These are phyloP conservation scores for Wickerhamomyces sp. DNA, from an alignment of 1,139 yeast species.

Conservation along the genomic window DNA sequence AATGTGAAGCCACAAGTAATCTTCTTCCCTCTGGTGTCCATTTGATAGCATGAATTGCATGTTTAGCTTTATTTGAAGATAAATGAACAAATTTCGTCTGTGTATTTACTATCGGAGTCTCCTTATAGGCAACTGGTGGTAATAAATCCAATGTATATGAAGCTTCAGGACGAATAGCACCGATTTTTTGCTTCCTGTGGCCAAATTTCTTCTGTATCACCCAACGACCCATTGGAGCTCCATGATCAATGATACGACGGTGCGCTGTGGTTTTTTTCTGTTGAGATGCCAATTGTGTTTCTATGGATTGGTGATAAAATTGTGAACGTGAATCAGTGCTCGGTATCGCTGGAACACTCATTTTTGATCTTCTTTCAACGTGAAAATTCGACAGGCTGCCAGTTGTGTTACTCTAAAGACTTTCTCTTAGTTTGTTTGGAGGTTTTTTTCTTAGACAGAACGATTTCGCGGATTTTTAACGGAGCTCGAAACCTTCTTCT, in stretches of 20 bases:
- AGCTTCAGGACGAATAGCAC: slow-evolving; percentile 70
- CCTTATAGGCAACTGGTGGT: slow-evolving; percentile 63
- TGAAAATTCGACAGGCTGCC: too few species aligned
- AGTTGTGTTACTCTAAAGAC: too few species aligned
- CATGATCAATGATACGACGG: slow-evolving; percentile 85
- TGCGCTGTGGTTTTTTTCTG: slow-evolving; percentile 45
- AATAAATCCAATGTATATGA: slow-evolving; percentile 66
- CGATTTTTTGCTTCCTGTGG: slow-evolving; percentile 39
- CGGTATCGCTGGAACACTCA: too few species aligned
- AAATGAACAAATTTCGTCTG: slow-evolving; percentile 86
- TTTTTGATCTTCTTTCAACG: too few species aligned
- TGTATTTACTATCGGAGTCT: slow-evolving; percentile 41
- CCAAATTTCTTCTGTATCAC: slow-evolving; percentile 57
- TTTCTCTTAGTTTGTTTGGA: too few species aligned
- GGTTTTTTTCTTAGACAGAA: too few species aligned
- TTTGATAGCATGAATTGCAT: slow-evolving; percentile 81
- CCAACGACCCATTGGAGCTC: slow-evolving; percentile 76
- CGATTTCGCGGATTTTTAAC: too few species aligned
- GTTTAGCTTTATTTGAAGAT: slow-evolving; percentile 86
- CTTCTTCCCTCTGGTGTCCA: slow-evolving; percentile 98
- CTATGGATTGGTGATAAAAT: slow-evolving; percentile 22
- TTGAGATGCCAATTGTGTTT: slow-evolving; percentile 21
- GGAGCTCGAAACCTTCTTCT: too few species aligned
- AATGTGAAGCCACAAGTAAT: slow-evolving; percentile 81
- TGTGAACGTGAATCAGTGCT: background rate